A percentile compares a stretch with the other conserved stretches of the same genome.
Evolutionary conservation across 257 asterid genomes (phyloP).

Genomic region (Thymus mandschuricus): DNA sequence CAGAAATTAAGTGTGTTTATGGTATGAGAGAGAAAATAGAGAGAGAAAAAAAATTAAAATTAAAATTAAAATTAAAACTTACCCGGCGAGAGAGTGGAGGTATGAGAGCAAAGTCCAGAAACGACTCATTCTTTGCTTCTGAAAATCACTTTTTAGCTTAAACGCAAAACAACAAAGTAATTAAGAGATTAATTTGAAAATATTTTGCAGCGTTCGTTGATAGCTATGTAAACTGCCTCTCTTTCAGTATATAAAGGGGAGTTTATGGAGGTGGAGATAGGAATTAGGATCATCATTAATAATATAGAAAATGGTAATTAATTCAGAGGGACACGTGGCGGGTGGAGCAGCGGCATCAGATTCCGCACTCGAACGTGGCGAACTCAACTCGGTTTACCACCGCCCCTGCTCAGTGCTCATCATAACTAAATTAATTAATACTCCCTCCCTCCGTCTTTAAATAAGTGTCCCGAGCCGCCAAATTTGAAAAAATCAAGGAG

Average conservation of each 20-base stretch:
- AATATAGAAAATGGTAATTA: not conserved
- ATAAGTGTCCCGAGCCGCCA: no score
- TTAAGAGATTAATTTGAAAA: not conserved
- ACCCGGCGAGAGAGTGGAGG: constrained; percentile 54
- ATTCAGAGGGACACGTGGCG: constrained; percentile 47
- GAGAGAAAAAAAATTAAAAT: not conserved
- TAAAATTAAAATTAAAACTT: not conserved
- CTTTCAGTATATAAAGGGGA: not conserved
- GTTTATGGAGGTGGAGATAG: not conserved
- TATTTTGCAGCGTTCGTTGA: no score
- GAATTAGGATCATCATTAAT: not conserved
- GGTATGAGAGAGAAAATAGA: not conserved
- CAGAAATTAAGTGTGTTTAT: not conserved
- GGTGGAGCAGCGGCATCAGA: constrained; percentile 33
- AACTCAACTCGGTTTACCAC: constrained; percentile 46
- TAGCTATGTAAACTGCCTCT: no score
- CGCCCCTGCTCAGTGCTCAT: constrained; percentile 41
- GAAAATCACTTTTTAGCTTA: not conserved
- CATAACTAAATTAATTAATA: no score
- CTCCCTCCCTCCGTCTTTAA: no score
- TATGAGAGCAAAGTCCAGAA: constrained; percentile 43
- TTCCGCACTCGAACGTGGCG: constrained; percentile 43
- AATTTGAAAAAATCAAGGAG: no score
- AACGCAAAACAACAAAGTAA: not conserved
- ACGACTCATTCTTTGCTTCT: constrained; percentile 35